phyloP scores from a whole-genome alignment of 73 alveolate genomes.

The Tetrahymena thermophila region DNA sequence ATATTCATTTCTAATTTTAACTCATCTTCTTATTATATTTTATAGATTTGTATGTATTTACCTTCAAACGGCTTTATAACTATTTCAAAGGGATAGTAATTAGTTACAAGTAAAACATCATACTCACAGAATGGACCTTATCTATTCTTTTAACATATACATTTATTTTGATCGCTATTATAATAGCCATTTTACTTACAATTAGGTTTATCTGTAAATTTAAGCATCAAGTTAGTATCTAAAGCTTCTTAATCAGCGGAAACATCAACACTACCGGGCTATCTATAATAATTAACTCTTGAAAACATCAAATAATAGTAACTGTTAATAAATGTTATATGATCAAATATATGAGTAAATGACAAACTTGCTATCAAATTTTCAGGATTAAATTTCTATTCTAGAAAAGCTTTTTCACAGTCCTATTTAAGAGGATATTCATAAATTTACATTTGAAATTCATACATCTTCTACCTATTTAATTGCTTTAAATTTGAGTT shows the following conservation, averaged over 20 bases:
- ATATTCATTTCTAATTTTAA: background rate
- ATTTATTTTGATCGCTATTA: background rate
- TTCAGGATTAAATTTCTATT: background rate
- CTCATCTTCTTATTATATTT: background rate
- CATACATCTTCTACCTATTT: background rate
- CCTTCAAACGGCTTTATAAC: background rate
- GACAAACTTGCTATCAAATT: background rate
- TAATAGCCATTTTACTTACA: background rate
- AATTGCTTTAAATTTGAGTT: background rate
- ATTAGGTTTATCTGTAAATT: background rate
- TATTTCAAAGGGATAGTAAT: background rate
- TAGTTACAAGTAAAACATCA: background rate
- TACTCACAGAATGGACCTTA: background rate
- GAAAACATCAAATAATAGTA: background rate
- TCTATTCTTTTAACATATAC: background rate
- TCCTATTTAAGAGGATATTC: background rate
- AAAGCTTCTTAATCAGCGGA: background rate
- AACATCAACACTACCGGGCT: background rate
- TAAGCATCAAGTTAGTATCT: background rate
- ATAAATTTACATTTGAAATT: background rate
- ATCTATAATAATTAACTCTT: background rate
- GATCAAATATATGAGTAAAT: background rate
- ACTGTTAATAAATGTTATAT: background rate
- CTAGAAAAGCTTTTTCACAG: background rate
- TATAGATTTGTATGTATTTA: background rate